Conservation (phyloP, 495 filamentous ascomycete genomes). For the Penicillium fimorum region DNA sequence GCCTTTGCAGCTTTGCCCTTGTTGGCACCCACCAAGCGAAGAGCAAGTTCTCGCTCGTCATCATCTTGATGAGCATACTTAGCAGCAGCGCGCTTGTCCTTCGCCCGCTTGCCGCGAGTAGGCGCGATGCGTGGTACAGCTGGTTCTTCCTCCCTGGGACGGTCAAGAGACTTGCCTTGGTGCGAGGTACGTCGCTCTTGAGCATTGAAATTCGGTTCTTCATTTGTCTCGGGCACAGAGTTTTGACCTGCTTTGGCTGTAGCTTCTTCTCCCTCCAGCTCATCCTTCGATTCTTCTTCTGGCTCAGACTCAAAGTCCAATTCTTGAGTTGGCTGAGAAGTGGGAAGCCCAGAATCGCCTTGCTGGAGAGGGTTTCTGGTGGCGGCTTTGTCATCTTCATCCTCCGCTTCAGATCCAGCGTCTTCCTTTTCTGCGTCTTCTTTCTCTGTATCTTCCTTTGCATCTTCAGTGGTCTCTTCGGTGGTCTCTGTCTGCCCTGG, state of each 20-base stretch:
- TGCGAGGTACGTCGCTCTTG: conserved; percentile 48
- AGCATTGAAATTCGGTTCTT: conserved; percentile 47
- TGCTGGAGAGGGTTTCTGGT: conserved; percentile 33
- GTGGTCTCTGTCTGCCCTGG: not conserved
- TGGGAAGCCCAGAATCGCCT: conserved; percentile 24
- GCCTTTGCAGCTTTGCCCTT: conserved; percentile 53
- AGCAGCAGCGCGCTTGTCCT: conserved; percentile 79
- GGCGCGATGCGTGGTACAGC: conserved; percentile 26
- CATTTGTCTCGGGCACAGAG: conserved; percentile 21
- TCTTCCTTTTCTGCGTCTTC: conserved; percentile 17
- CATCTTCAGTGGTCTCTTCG: not conserved
- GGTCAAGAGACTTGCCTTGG: conserved; percentile 42
- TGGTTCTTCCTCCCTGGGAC: conserved; percentile 17
- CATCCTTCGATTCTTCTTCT: conserved; percentile 25
- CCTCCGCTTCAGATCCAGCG: conserved; percentile 31
- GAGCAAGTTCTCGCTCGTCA: conserved; percentile 80
- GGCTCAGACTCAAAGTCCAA: conserved; percentile 33
- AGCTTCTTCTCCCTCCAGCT: conserved; percentile 14
- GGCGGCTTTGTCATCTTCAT: conserved; percentile 25
- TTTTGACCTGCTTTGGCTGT: conserved; percentile 18
- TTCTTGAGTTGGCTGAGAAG: conserved; percentile 27
- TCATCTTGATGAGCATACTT: conserved; percentile 97
- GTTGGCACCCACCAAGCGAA: conserved; percentile 75
- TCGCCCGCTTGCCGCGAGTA: conserved; percentile 78
- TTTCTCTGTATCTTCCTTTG: conserved; percentile 7